These are phyloP conservation scores for Sphaerostilbella broomeana DNA, from an alignment of 2,329 filamentous ascomycete genomes.

Conservation along the genomic window DNA sequence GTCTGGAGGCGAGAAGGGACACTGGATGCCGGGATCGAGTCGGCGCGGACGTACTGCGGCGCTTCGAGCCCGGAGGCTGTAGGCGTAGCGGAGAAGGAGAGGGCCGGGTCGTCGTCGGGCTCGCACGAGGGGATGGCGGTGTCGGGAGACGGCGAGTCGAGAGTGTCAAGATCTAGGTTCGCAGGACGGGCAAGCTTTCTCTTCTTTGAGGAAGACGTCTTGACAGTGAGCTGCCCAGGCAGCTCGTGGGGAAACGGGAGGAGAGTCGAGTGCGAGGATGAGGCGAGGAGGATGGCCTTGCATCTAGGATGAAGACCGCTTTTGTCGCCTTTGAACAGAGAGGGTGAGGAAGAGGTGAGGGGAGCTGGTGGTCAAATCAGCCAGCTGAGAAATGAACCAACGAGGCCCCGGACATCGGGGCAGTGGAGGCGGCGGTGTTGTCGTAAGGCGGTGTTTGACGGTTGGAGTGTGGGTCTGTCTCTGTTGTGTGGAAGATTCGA, in stretches of 20 bases:
- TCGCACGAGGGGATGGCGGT: constrained; percentile 48
- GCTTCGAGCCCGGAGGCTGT: constrained; percentile 32
- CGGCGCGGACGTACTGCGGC: constrained; percentile 35
- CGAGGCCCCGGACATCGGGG: constrained; percentile 13
- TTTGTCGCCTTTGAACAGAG: constrained; percentile 11
- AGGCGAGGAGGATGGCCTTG: constrained; percentile 8
- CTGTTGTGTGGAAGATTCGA: constrained; percentile 5
- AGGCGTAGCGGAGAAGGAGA: constrained; percentile 44
- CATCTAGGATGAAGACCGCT: constrained; percentile 9
- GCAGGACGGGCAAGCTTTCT: constrained; percentile 54
- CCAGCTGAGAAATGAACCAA: constrained; percentile 11
- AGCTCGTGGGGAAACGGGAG: constrained; percentile 40
- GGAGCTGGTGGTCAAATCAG: too few species aligned
- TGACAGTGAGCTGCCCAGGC: constrained; percentile 61
- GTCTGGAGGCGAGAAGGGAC: constrained; percentile 48
- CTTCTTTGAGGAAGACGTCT: constrained; percentile 69
- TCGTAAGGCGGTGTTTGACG: constrained; percentile 9
- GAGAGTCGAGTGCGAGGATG: constrained; percentile 6
- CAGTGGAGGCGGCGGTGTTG: constrained; percentile 10
- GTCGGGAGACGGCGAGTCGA: constrained; percentile 36
- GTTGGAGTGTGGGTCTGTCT: constrained; percentile 11
- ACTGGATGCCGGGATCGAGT: constrained; percentile 42
- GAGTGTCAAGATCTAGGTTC: constrained; percentile 35
- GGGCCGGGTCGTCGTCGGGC: constrained; percentile 41
- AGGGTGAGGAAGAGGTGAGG: neutral